Base-by-base conservation (phyloP, 805 yeast species). In the Spathaspora arborariae region DNA sequence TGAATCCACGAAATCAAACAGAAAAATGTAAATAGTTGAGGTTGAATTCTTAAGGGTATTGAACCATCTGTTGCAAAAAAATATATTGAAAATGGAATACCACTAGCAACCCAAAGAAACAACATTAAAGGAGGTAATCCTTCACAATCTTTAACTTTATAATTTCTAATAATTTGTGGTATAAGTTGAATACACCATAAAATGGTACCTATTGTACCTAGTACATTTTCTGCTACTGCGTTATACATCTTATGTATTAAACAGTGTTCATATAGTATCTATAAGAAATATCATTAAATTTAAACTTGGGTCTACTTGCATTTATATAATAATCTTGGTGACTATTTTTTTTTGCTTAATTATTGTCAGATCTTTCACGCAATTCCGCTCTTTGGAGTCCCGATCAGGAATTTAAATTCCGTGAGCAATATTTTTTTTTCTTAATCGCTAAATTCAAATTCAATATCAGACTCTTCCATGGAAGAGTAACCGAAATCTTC, bases 81-180 rank as follows among this genome's bases (percentile, higher is more conserved):
- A 63, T 88, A 92, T n/a, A 88, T 84, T 11, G 85, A 82, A 62
- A 91, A 89, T 3, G 97, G 96, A 1, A 89, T 75, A 6, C 96
- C 96, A 59, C 81, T 74, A 6, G 71, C 59, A 3, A 45, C 81
- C 96, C 97, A 91, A 20, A 89, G 64, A 48, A 88, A 78, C 80
- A 88, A 76, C 96, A 92, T 90, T 30, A 78, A n/a, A 4, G 91
- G 90, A 1, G 96, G 96, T 8, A 91, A 67, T 0, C 98, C 97
- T 21, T 82, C 85, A 49, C 96, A 86, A 59, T 89, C 81, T 57
- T 92, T 89, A 7, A 78, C 76, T 48, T 74, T 73, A 68, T 78
- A 90, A 60, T 92, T 91, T 60, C 81, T 74, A 47, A 81, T 72
- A 40, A 91, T 83, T 52, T 88, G 98, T 1, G 97, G 97, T 1